Percentiles rank a stretch among this genome's conserved stretches.
These are phyloP conservation scores for Daldinia decipiens DNA, from an alignment of 495 filamentous ascomycete genomes.

Conservation along the genomic window DNA sequence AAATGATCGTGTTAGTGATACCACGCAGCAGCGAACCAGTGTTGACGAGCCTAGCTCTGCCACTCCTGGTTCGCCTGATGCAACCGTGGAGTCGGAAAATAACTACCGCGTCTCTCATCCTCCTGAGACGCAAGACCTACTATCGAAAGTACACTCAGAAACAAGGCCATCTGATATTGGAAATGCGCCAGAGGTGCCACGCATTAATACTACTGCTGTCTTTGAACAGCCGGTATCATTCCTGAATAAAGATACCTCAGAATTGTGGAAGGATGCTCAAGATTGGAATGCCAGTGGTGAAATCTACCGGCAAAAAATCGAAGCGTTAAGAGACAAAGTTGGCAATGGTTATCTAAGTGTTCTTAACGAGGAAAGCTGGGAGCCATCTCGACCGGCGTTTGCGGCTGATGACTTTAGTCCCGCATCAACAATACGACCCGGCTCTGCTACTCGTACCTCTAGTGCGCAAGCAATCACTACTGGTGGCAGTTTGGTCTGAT, in stretches of 20 bases:
- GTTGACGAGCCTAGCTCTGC: slow-evolving; percentile 11
- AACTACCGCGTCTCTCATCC: slow-evolving; percentile 59
- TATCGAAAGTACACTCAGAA: slow-evolving; percentile 41
- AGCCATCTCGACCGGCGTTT: slow-evolving; percentile 52
- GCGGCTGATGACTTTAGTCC: slow-evolving; percentile 53
- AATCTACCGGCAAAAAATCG: slow-evolving; percentile 84
- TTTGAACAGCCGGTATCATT: slow-evolving; percentile 55
- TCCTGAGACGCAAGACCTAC: slow-evolving; percentile 47
- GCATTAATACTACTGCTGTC: slow-evolving; percentile 57
- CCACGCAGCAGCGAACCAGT: slow-evolving; percentile 29
- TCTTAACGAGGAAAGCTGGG: slow-evolving; percentile 79
- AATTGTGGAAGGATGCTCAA: slow-evolving; percentile 57
- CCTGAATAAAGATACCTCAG: slow-evolving; percentile 51
- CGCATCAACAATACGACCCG: slow-evolving; percentile 54
- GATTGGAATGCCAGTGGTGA: slow-evolving; percentile 79
- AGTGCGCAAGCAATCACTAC: slow-evolving; percentile 63
- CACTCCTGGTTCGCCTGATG: background rate
- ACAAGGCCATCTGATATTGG: slow-evolving; percentile 44
- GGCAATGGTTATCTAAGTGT: slow-evolving; percentile 86
- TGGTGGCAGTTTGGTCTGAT: slow-evolving; percentile 59
- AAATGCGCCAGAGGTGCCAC: slow-evolving; percentile 55
- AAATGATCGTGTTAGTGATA: slow-evolving; percentile 60
- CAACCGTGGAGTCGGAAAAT: slow-evolving; percentile 38
- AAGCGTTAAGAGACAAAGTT: slow-evolving; percentile 83
- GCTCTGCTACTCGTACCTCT: slow-evolving; percentile 56